A percentile compares a stretch with the other conserved stretches of the same genome.
Evolutionary conservation across 352 stramenopile genomes (phyloP).

Genomic region (Pythium oligandrum): DNA sequence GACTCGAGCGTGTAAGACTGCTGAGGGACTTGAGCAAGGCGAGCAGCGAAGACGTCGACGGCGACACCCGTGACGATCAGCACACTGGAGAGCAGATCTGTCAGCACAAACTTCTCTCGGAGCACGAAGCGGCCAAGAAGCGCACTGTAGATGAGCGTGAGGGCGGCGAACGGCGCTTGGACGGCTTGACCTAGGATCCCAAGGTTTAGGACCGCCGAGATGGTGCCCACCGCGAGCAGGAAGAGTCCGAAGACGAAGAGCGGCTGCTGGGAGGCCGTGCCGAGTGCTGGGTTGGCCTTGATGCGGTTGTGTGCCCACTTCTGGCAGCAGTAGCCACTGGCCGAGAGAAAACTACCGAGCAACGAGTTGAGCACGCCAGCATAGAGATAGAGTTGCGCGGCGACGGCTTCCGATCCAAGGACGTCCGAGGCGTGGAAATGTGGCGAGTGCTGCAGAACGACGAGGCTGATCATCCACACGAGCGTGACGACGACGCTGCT

Average conservation of each 20-base stretch:
- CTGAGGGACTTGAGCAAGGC: constrained; percentile 34
- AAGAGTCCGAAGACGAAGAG: constrained; percentile 53
- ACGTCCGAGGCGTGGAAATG: constrained; percentile 3
- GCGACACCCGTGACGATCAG: constrained; percentile 61
- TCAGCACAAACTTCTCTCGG: constrained; percentile 39
- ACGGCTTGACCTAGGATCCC: constrained; percentile 71
- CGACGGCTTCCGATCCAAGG: not conserved
- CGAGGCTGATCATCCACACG: constrained; percentile 45
- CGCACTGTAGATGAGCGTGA: constrained; percentile 78
- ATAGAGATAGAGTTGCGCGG: constrained; percentile 38
- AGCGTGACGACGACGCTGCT: constrained; percentile 38
- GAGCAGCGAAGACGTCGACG: constrained; percentile 55
- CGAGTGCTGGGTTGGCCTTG: constrained; percentile 37
- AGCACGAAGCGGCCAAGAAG: constrained; percentile 64
- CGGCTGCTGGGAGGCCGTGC: constrained; percentile 56
- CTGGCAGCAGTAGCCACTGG: constrained; percentile 78
- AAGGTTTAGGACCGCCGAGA: constrained; percentile 69
- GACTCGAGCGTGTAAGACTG: constrained; percentile 55
- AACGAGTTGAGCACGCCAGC: constrained; percentile 70
- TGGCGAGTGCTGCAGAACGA: constrained; percentile 32
- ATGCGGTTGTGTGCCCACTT: constrained; percentile 67
- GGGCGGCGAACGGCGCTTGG: constrained; percentile 70
- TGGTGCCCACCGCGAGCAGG: constrained; percentile 54
- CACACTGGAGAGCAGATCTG: constrained; percentile 50
- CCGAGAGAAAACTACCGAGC: constrained; percentile 68